Evolutionary conservation across 192 early-diverging fungal genomes (phyloP).

Genomic region (Coemansia sp.): DNA sequence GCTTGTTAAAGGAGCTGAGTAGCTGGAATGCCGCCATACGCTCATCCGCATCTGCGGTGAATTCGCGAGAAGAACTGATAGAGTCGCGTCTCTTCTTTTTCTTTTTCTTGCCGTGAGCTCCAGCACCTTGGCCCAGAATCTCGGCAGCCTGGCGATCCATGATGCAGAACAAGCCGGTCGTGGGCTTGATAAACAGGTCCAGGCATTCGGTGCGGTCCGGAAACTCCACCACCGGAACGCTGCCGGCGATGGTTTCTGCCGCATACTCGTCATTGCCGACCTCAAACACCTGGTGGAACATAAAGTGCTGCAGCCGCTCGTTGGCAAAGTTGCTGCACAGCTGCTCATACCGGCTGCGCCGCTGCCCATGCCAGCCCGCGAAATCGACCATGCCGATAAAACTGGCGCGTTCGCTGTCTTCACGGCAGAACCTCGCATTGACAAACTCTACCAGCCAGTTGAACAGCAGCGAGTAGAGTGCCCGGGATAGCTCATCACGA

Average conservation of each 20-base stretch:
- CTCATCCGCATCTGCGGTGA: conserved; percentile 24
- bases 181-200: conserved; percentile 66
- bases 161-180: conserved; percentile 70
- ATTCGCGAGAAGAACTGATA: conserved; percentile 34
- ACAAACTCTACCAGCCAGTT: conserved; percentile 81
- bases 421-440: conserved; percentile 74
- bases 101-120: conserved; percentile 13
- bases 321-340: conserved; percentile 83
- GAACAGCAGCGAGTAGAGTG: conserved; percentile 81
- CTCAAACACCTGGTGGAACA: conserved; percentile 71
- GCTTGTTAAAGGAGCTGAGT: conserved; percentile 32
- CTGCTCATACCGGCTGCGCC: conserved; percentile 55
- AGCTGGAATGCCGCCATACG: conserved; percentile 47
- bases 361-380: conserved; percentile 65
- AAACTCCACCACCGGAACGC: conserved; percentile 35
- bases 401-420: conserved; percentile 53
- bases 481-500: conserved; percentile 68
- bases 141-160: conserved; percentile 64
- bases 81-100: conserved; percentile 31
- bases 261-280: conserved; percentile 59
- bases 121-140: conserved; percentile 24
- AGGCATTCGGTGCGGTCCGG: conserved; percentile 66
- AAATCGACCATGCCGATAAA: conserved; percentile 86
- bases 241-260: conserved; percentile 34
- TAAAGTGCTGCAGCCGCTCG: conserved; percentile 80